Conservation (phyloP, 805 yeast genomes). For the Osmozyma mogii region DNA sequence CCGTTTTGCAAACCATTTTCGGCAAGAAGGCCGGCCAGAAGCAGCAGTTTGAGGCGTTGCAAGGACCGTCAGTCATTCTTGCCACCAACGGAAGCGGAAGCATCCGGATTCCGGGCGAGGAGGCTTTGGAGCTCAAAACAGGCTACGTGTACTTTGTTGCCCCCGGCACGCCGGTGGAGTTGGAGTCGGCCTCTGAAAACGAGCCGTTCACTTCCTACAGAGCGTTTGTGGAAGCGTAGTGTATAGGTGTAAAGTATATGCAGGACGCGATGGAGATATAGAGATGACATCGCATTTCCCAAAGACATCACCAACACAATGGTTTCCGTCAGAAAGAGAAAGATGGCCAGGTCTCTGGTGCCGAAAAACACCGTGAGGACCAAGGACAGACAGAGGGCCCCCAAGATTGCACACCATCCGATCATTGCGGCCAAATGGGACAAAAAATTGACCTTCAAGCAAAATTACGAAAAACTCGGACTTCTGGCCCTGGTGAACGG, state of each 20-base stretch:
- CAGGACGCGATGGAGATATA: too few species aligned
- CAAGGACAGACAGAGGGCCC: constrained; percentile 63
- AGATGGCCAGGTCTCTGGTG: constrained; percentile 67
- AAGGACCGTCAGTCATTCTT: constrained; percentile 85
- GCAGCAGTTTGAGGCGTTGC: constrained; percentile 52
- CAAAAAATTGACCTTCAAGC: constrained; percentile 65
- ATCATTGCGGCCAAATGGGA: constrained; percentile 92
- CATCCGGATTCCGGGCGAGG: constrained; percentile 36
- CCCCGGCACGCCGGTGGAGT: constrained; percentile 60
- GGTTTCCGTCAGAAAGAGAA: constrained; percentile 79
- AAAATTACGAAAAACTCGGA: constrained; percentile 82
- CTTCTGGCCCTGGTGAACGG: constrained; percentile 55
- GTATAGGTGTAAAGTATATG: too few species aligned
- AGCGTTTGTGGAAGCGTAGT: constrained; percentile 83
- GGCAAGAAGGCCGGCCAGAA: constrained; percentile 36
- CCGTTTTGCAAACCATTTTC: constrained; percentile 80
- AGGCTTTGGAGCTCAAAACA: constrained; percentile 39
- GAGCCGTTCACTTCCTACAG: constrained; percentile 69
- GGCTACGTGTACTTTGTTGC: constrained; percentile 85
- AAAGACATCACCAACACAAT: constrained; percentile 21
- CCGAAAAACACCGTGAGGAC: constrained; percentile 60
- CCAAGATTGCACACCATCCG: constrained; percentile 64
- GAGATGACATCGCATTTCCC: too few species aligned
- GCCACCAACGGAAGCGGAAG: constrained; percentile 76
- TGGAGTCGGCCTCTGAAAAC: constrained; percentile 42